Evolutionary conservation across 495 filamentous ascomycete genomes (phyloP).

Genomic region (Penicillium coffeae): DNA sequence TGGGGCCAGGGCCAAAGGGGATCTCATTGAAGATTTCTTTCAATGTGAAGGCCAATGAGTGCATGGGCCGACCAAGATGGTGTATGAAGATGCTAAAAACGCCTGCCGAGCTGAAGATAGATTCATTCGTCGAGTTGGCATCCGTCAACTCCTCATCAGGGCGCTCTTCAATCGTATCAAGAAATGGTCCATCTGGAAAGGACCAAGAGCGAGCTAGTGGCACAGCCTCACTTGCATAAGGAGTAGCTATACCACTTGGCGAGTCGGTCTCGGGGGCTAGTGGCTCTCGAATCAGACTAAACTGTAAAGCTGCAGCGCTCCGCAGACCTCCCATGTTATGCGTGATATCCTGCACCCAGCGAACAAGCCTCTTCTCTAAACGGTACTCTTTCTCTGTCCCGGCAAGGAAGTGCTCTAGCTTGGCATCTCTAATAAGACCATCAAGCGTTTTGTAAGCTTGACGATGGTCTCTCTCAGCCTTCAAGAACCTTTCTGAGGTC

Average conservation of each 20-base stretch:
- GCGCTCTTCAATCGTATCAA: constrained; percentile 64
- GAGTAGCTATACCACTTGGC: constrained; percentile 5
- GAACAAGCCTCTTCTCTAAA: constrained; percentile 73
- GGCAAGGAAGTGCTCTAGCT: constrained; percentile 81
- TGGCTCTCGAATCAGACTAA: constrained; percentile 69
- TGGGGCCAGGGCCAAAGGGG: constrained; percentile 64
- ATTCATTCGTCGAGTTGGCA: constrained; percentile 11
- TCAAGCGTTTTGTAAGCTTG: constrained; percentile 68
- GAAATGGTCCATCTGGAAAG: constrained; percentile 35
- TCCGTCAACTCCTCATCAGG: constrained; percentile 54
- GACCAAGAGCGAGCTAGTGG: constrained; percentile 33
- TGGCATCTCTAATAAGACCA: constrained; percentile 81
- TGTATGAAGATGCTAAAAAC: constrained; percentile 86
- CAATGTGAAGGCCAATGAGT: constrained; percentile 85
- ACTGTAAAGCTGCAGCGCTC: constrained; percentile 86
- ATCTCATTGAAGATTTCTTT: constrained; percentile 84
- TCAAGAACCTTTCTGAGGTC: constrained; percentile 55
- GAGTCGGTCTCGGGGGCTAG: constrained; percentile 20
- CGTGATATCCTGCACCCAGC: constrained; percentile 79
- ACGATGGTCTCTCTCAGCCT: constrained; percentile 62
- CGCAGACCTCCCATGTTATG: constrained; percentile 90
- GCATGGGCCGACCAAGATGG: constrained; percentile 90
- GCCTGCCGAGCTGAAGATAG: constrained; percentile 56
- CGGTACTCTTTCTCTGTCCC: constrained; percentile 81
- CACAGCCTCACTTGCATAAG: constrained; percentile 13